Base-by-base conservation (phyloP, 768 basidiomycete genomes). In the Dacryopinax primogenitus region DNA sequence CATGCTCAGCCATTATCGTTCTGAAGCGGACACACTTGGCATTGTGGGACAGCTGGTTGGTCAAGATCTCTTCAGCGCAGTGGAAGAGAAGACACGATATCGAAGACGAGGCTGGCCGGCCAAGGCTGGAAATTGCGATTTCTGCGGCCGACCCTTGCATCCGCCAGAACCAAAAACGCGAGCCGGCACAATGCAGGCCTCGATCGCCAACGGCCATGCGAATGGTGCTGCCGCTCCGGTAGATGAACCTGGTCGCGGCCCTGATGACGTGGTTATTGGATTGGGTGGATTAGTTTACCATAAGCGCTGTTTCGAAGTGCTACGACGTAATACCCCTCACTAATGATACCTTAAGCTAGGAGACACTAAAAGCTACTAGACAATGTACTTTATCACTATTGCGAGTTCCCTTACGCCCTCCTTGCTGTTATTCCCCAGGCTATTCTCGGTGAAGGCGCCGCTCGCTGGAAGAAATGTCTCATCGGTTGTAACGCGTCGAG, bases 1-100 rank as follows among this genome's bases (percentile, higher is more conserved):
- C n/a, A 99, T 98, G 91, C 76, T 98, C 70, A 92, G 95, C 71
- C 88, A 92, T 1, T 98, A 97, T 76, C 84, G 87, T 37, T 84
- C 88, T 2, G 94, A 99, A 68, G 90, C 89, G 30, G 94, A 97
- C 69, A 84, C 94, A 80, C 78, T 98, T 28, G 75, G 80, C 44
- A 92, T 95, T 70, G 88, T 92, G 26, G 90, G 87, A 68, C 84
- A 85, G 66, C 77, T 98, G 47, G 78, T 93, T 44, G 82, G 88
- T 67, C 81, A 87, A 33, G 95, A 98, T 73, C 75, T 95, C 61
- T 93, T 90, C 68, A 83, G 85, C 64, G 81, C 82, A 0, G 77
- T 94, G 51, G 83, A 85, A 36, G 78, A 84, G 65, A 75, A 84
- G 39, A 77, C 80, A 12, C 78, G 75, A 45, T 84, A 84, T 70